Percentiles rank a stretch among this genome's conserved stretches.
Conservation (phyloP, 2,329 filamentous ascomycete genomes). For the Aspergillus melleus region DNA sequence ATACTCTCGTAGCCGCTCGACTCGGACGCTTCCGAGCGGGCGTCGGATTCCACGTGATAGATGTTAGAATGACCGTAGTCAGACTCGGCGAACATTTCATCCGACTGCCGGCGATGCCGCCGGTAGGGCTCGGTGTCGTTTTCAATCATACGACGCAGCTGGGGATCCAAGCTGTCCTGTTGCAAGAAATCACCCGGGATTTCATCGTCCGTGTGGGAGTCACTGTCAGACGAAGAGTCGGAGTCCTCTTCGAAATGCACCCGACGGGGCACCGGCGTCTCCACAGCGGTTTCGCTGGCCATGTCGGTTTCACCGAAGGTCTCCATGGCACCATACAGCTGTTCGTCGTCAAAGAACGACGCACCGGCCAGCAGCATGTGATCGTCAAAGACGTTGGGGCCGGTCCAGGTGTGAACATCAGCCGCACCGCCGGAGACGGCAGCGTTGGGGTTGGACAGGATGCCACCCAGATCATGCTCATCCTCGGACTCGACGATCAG, state of each 20-base stretch:
- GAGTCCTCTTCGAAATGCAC: constrained; percentile 70
- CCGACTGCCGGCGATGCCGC: constrained; percentile 33
- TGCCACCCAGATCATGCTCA: constrained; percentile 27
- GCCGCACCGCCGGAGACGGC: constrained; percentile 14
- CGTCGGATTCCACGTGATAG: constrained; percentile 48
- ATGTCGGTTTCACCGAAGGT: constrained; percentile 38
- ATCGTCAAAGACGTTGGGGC: constrained; percentile 50
- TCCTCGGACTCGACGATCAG: constrained; percentile 60
- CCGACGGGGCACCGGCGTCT: constrained; percentile 55
- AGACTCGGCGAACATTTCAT: constrained; percentile 40
- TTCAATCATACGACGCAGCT: constrained; percentile 72
- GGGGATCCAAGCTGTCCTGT: constrained; percentile 70
- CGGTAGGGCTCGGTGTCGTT: constrained; percentile 51
- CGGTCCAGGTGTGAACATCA: constrained; percentile 52
- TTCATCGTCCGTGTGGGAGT: constrained; percentile 54
- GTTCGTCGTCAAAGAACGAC: constrained; percentile 46
- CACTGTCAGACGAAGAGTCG: constrained; percentile 63
- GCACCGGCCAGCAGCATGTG: constrained; percentile 41
- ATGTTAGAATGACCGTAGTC: constrained; percentile 44
- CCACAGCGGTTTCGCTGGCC: constrained; percentile 37
- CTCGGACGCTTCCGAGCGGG: constrained; percentile 36
- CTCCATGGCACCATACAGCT: constrained; percentile 41
- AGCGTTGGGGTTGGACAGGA: constrained; percentile 24
- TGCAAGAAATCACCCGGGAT: constrained; percentile 79
- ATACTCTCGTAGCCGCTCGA: constrained; percentile 62